These are phyloP conservation scores for Hypoxylon sp. DNA, from an alignment of 2,329 filamentous ascomycete genomes.

Conservation along the genomic window DNA sequence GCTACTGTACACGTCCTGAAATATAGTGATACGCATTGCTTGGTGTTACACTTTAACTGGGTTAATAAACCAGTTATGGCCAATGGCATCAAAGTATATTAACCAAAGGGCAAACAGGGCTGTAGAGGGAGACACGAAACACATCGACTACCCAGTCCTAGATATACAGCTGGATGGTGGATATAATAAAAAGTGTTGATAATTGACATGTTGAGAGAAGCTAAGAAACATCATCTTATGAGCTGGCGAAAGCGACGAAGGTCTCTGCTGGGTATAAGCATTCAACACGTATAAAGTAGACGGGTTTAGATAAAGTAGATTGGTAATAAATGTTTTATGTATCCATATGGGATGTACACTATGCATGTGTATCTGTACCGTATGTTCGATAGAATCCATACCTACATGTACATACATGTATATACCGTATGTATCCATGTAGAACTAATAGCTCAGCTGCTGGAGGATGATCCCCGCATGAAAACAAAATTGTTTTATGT, in stretches of 20 bases:
- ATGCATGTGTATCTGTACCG: neutral
- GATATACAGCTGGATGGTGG: conserved; percentile 3
- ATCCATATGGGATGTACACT: neutral
- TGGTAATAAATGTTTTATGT: neutral
- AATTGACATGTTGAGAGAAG: neutral
- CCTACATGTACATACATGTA: neutral
- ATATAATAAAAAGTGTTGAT: neutral
- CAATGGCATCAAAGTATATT: conserved; percentile 26
- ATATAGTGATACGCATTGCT: conserved; percentile 18
- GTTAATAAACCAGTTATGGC: conserved; percentile 12
- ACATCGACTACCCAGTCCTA: conserved; percentile 24
- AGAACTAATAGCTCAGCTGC: neutral
- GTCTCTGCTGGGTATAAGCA: neutral
- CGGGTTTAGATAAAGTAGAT: neutral
- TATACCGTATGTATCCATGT: neutral
- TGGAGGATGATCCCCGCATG: neutral
- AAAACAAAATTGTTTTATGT: conserved; percentile 15
- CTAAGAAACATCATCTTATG: neutral
- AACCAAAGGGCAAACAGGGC: conserved; percentile 20
- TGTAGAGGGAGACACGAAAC: conserved; percentile 15
- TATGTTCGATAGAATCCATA: neutral
- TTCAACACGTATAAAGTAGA: neutral
- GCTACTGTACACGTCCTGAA: conserved; percentile 20
- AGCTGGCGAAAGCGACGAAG: neutral
- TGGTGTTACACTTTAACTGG: conserved; percentile 30